A percentile compares a stretch with the other conserved stretches of the same genome.
Evolutionary conservation across 1,139 yeast genomes (phyloP).

Genomic region (Geotrichum bryndzae): DNA sequence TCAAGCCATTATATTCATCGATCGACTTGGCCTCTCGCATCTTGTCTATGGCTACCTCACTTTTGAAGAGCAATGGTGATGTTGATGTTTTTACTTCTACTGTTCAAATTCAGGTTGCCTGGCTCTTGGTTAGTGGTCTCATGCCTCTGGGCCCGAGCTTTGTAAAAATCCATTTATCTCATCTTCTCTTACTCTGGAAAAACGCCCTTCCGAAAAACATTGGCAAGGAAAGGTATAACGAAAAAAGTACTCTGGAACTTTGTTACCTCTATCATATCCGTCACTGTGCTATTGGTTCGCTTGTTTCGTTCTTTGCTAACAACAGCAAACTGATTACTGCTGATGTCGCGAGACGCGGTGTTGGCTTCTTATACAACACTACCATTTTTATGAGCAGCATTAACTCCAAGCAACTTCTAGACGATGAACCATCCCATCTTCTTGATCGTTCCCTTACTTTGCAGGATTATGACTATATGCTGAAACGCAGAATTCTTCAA

Average conservation of each 20-base stretch:
- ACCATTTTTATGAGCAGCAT: conserved; percentile 29
- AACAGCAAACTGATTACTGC: conserved; percentile 36
- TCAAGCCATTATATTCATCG: conserved; percentile 33
- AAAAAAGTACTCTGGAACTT: conserved; percentile 31
- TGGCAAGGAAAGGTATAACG: conserved; percentile 30
- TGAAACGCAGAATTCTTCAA: conserved; percentile 33
- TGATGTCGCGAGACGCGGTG: conserved; percentile 37
- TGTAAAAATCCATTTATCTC: conserved; percentile 66
- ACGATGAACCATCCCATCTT: conserved; percentile 28
- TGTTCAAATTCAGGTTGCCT: conserved; percentile 39
- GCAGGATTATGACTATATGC: conserved; percentile 30
- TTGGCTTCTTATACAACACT: conserved; percentile 34
- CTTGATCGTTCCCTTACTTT: conserved; percentile 26
- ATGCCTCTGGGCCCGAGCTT: conserved; percentile 65
- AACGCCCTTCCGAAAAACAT: conserved; percentile 52
- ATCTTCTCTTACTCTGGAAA: conserved; percentile 74
- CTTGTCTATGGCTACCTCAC: conserved; percentile 33
- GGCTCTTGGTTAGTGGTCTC: conserved; percentile 74
- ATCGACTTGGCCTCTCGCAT: conserved; percentile 33
- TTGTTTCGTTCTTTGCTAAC: conserved; percentile 34
- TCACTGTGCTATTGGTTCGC: conserved; percentile 36
- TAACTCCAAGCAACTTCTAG: conserved; percentile 26
- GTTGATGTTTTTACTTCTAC: conserved; percentile 29
- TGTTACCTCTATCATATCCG: conserved; percentile 35
- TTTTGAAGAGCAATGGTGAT: conserved; percentile 32